Evolutionary conservation across 177 flowering plant species (phyloP), one percentile per base, ranked within the genome.

Genomic region (Vitis hybrid): DNA sequence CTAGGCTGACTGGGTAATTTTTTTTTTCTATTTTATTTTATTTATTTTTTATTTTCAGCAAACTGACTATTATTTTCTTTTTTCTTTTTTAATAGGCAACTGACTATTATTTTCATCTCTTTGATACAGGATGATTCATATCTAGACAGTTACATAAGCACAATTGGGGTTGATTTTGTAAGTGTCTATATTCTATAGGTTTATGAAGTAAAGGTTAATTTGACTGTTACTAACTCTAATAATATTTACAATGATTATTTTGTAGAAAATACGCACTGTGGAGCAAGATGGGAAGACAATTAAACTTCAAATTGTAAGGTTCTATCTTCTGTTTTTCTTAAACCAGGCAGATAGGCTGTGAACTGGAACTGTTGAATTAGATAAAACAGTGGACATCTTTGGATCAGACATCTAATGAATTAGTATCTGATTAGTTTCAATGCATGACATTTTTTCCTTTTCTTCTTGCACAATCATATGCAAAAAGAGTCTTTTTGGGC

Each of bases 161-260:
- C 85, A 18, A 82, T 82, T 71, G 85, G 85, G 51, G 85, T 82
- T 64, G 85, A 82, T 71, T 83, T 80, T 80, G 85, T 83, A 68
- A 83, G 85, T 8, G 13, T 32, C 49, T 66, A 11, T 41, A 6
- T 10, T 10, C 41, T 35, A 9, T 58, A 0, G 8, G 0, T 50
- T 69, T 4, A 21, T 35, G 46, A 35, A 13, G 2, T 14, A 21
- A 48, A 4, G 64, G 54, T 18, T 57, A 24, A 24, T 32, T 9
- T 14, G 32, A 12, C 9, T 65, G 46, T 5, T 35, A 35, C 46
- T 0, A 35, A 7, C 46, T 35, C 46, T 35, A 35, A 52, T 60
- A 46, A 27, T 35, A 14, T 61, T 58, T 20, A 8, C 46, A 11
- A 54, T n/a, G n/a, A 70, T 21, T 52, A 27, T 66, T 51, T 2